Base-by-base conservation (phyloP, 2,329 filamentous ascomycete species). In the Colletotrichum aenigma region DNA sequence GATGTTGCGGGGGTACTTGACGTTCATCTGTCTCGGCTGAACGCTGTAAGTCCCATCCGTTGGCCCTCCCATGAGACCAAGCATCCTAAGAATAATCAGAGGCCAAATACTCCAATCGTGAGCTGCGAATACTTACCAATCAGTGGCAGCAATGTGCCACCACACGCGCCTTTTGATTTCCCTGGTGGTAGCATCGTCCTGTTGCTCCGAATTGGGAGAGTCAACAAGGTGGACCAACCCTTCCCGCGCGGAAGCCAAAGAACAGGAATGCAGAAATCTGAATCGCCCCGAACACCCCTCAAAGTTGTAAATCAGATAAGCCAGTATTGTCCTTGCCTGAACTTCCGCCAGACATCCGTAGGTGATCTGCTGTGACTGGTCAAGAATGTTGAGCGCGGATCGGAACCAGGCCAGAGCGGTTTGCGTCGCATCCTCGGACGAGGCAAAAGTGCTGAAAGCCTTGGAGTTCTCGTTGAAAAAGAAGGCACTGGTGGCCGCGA, bases 121-220 rank as follows among this genome's bases (percentile, higher is more conserved):
- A 4, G n/a, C 8, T 7, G n/a, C 5, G 7, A 9, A 21, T 9
- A 61, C 80, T 77, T 74, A 85, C 86, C 84, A 87, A 75, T 88
- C 86, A 6, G 83, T 85, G 1, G 83, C 79, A 12, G 82, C 82
- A 7, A 88, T 79, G 76, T 87, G 85, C 86, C 86, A 88, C 87
- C 86, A 88, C 5, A 87, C 77, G 61, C 87, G 81, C 21, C 86
- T 80, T 55, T 84, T 86, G 48, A 85, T 81, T 70, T 88, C 87
- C 7, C 77, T 79, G 38, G 80, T 81, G 4, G 76, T 76, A 24
- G 75, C 71, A 21, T 80, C 81, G 9, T 81, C 78, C 21, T 74
- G 43, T 4, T 79, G 79, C 1, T 77, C 77, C 8, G 78, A 76
- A 6, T 78, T 76, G 4, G 82, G 78, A n/a, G 84, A 80, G 65